A percentile compares a stretch with the other conserved stretches of the same genome.
These are phyloP conservation scores for Codiaeum variegatum DNA, from an alignment of 441 rosid species.

Conservation along the genomic window DNA sequence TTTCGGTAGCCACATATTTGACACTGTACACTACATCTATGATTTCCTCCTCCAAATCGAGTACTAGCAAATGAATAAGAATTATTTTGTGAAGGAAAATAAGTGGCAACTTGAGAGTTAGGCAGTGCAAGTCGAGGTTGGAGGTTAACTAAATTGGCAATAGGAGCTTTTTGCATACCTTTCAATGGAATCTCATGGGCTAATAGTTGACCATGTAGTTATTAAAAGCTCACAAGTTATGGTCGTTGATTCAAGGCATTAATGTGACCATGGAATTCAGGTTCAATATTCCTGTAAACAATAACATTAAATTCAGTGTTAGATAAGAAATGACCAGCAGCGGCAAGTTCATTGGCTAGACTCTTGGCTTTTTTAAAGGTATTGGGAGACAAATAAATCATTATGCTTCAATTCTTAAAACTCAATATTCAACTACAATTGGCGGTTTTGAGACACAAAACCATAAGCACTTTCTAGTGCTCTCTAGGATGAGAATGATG, in stretches of 20 bases:
- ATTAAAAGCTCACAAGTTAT: background rate
- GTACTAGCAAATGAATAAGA: no score
- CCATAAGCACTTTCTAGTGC: no score
- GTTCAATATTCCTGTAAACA: background rate
- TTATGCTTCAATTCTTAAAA: background rate
- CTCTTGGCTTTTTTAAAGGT: background rate
- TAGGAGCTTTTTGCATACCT: no score
- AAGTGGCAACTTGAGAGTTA: background rate
- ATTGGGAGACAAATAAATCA: background rate
- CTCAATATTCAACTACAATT: background rate
- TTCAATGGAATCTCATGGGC: background rate
- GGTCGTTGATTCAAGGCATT: background rate
- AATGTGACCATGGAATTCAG: background rate
- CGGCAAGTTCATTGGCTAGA: background rate
- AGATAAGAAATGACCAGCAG: background rate
- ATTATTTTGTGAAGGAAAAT: no score
- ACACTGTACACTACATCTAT: no score
- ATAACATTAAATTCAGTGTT: background rate
- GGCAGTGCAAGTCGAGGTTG: background rate
- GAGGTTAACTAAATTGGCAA: background rate
- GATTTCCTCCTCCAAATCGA: no score
- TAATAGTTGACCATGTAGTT: background rate
- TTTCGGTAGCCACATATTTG: no score
- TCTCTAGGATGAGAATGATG: no score
- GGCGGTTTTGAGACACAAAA: background rate